Percentiles rank a stretch among this genome's conserved stretches.
phyloP scores from a whole-genome alignment of 1,139 yeast genomes.

The Suhomyces coccinellae region DNA sequence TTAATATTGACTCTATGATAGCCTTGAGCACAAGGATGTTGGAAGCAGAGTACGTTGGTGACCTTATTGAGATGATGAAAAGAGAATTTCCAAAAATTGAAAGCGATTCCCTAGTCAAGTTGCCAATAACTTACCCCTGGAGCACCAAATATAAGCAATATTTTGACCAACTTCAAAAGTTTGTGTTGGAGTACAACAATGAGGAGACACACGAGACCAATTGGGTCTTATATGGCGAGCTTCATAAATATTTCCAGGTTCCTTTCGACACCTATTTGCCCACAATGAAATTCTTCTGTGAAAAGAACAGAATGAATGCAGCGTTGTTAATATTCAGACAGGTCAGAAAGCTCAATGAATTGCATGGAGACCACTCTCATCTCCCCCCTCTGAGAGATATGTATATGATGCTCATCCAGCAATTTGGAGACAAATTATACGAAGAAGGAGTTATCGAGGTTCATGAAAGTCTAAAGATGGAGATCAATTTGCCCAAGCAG shows the following conservation, averaged over 20 bases:
- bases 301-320: constrained; percentile 59
- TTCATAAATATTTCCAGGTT: constrained; percentile 57
- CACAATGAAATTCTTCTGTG: constrained; percentile 60
- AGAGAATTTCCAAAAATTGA: constrained; percentile 57
- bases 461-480: constrained; percentile 68
- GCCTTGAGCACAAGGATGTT: constrained; percentile 50
- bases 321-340: constrained; percentile 66
- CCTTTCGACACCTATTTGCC: constrained; percentile 65
- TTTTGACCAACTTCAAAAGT: constrained; percentile 46
- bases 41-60: constrained; percentile 51
- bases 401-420: constrained; percentile 59
- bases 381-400: constrained; percentile 68
- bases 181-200: constrained; percentile 42
- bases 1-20: constrained; percentile 43
- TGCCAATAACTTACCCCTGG: constrained; percentile 30
- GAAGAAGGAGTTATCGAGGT: constrained; percentile 69
- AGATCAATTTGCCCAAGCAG: constrained; percentile 53
- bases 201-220: constrained; percentile 51
- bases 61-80: constrained; percentile 57
- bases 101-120: constrained; percentile 31
- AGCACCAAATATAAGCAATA: constrained; percentile 31
- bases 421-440: constrained; percentile 61
- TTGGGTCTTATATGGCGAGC: constrained; percentile 63
- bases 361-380: constrained; percentile 45
- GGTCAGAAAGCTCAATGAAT: constrained; percentile 56